These are phyloP conservation scores for Penicillium sp. DNA, from an alignment of 2,329 filamentous ascomycete species.

Conservation along the genomic window DNA sequence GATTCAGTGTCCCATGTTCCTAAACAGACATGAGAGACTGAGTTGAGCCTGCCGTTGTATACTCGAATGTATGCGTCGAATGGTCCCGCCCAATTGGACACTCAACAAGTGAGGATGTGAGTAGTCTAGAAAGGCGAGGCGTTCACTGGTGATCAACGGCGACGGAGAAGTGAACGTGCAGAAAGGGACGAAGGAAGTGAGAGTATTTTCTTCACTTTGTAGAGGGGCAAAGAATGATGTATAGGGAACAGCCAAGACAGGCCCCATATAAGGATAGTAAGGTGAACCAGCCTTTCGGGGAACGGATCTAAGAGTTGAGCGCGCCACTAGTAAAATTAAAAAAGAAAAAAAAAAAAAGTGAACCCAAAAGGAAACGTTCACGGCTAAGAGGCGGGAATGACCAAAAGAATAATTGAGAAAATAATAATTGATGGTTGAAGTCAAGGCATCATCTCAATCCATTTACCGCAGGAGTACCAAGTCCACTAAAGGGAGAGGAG, in stretches of 20 bases:
- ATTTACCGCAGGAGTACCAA: constrained; percentile 27
- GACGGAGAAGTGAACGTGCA: constrained; percentile 1
- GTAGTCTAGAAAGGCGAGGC: background rate
- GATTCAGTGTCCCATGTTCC: background rate
- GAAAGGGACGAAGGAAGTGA: constrained; percentile 11
- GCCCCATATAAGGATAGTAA: constrained; percentile 21
- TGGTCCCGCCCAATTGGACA: constrained; percentile 1
- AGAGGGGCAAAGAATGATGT: constrained; percentile 25
- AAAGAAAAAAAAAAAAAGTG: constrained; percentile 11
- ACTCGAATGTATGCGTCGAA: background rate
- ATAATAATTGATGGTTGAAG: constrained; percentile 28
- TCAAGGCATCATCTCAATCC: constrained; percentile 36
- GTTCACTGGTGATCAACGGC: constrained; percentile 1
- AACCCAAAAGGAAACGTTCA: constrained; percentile 11
- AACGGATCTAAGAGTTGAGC: constrained; percentile 9
- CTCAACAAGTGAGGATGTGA: background rate
- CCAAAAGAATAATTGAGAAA: constrained; percentile 33
- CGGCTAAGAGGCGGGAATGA: constrained; percentile 9
- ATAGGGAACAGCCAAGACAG: constrained; percentile 24
- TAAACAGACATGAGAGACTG: background rate
- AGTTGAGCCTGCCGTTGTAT: background rate
- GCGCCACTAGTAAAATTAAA: constrained; percentile 11
- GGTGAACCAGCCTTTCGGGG: constrained; percentile 15
- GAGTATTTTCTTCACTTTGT: constrained; percentile 1
- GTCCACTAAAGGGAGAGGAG: constrained; percentile 22